phyloP scores from a whole-genome alignment of 2,329 filamentous ascomycete species.

The Venturia nashicola region DNA sequence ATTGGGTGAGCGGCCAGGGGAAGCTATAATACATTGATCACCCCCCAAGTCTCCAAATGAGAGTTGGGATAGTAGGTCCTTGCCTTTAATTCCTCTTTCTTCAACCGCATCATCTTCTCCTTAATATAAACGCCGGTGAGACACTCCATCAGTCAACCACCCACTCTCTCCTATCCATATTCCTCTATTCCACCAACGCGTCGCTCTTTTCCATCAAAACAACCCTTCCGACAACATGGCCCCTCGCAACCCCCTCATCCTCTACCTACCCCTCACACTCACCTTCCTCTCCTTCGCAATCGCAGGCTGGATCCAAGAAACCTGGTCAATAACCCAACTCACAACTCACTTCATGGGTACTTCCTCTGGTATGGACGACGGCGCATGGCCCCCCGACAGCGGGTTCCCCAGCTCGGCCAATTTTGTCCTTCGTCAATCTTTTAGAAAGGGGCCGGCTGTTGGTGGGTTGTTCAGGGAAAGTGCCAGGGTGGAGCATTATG shows the following conservation, averaged over 20 bases:
- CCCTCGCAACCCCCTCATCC: neutral
- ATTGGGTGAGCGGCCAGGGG: no score
- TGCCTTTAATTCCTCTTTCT: neutral
- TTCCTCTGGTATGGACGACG: constrained; percentile 15
- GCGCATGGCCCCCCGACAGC: constrained; percentile 15
- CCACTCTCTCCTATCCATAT: neutral
- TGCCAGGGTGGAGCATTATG: neutral
- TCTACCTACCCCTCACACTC: no score
- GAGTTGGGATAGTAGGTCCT: no score
- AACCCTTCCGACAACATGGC: neutral
- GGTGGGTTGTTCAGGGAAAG: neutral
- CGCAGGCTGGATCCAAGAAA: constrained; percentile 6
- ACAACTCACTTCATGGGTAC: constrained; percentile 19
- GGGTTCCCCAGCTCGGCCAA: constrained; percentile 17
- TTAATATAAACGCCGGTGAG: no score
- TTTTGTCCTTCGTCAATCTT: constrained; percentile 13
- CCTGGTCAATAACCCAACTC: constrained; percentile 16
- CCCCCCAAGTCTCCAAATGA: no score
- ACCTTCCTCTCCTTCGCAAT: neutral
- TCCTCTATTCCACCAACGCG: neutral
- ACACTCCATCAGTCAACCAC: no score
- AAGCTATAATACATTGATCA: no score
- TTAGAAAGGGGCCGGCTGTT: neutral
- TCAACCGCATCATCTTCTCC: neutral
- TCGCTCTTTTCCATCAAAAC: neutral